Evolutionary conservation across 106 monocot genomes (phyloP).

Genomic region (Xerophyta viscosa): DNA sequence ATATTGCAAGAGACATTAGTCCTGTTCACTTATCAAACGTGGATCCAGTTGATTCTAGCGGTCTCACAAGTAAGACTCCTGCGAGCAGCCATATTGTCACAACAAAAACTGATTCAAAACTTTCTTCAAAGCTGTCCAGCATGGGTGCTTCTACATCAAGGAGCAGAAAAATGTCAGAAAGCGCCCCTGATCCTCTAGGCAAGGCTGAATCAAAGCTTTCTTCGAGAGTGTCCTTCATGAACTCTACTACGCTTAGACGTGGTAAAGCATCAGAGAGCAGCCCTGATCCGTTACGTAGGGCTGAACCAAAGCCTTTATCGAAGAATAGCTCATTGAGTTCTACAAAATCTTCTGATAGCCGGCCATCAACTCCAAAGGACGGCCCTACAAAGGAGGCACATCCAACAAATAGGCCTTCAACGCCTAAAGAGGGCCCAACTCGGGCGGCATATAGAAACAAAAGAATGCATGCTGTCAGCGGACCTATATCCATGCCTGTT

Average conservation of each 20-base stretch:
- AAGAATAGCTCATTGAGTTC: conserved; percentile 17
- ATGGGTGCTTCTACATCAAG: too few species aligned
- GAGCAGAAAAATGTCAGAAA: too few species aligned
- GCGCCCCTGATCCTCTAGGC: too few species aligned
- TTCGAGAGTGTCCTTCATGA: conserved; percentile 28
- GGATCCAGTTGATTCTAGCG: too few species aligned
- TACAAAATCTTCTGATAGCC: conserved; percentile 8
- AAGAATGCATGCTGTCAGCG: too few species aligned
- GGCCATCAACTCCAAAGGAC: conserved; percentile 32
- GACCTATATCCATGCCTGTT: conserved; percentile 42
- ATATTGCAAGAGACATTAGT: conserved; percentile 13
- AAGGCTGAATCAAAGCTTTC: too few species aligned
- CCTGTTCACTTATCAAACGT: conserved; percentile 13
- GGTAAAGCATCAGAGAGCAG: conserved; percentile 20
- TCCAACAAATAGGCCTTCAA: conserved; percentile 5
- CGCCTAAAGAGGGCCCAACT: too few species aligned
- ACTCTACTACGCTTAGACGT: conserved; percentile 16
- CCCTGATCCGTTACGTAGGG: conserved; percentile 12
- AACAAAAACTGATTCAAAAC: conserved; percentile 28
- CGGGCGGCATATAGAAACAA: conserved; percentile 3
- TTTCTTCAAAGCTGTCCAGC: too few species aligned
- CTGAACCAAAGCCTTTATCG: conserved; percentile 14
- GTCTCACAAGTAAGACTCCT: conserved; percentile 19
- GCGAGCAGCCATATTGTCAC: conserved; percentile 5
- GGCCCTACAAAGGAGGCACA: conserved; percentile 9